phyloP scores from a whole-genome alignment of 1,284 basidiomycete genomes.

The Ganoderma sinense region DNA sequence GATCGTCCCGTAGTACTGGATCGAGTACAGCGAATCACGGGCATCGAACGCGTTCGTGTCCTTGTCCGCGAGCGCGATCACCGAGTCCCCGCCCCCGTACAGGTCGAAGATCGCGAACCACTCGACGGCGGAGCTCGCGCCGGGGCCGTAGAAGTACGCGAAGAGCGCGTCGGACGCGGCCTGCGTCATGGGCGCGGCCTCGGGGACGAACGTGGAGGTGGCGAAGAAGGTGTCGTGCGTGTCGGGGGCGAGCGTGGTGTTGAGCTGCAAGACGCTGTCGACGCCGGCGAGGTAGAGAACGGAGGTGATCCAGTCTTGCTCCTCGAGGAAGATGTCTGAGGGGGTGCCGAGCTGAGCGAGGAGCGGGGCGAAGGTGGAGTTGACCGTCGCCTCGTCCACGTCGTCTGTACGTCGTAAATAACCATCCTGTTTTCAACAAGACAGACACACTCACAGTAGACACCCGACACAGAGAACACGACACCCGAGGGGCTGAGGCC shows the following conservation, averaged over 20 bases:
- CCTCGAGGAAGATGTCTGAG: background rate
- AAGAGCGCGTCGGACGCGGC: slow-evolving; percentile 17
- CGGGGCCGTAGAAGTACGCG: slow-evolving; percentile 17
- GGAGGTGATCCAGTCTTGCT: slow-evolving; percentile 19
- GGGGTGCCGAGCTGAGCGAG: slow-evolving; percentile 16
- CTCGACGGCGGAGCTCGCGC: background rate
- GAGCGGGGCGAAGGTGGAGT: slow-evolving; percentile 18
- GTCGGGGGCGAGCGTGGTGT: slow-evolving; percentile 13
- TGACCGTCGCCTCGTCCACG: slow-evolving; percentile 16
- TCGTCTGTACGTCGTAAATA: background rate
- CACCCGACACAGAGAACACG: slow-evolving; percentile 15
- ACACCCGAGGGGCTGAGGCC: slow-evolving; percentile 1
- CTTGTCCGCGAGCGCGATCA: background rate
- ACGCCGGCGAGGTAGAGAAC: slow-evolving; percentile 19
- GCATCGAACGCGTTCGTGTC: slow-evolving; percentile 17
- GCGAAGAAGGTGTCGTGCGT: slow-evolving; percentile 18
- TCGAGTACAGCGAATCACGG: slow-evolving; percentile 20
- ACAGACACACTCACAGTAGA: slow-evolving; percentile 11
- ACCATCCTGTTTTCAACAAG: background rate
- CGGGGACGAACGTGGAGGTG: slow-evolving; percentile 19
- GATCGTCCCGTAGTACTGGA: slow-evolving; percentile 24
- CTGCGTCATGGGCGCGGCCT: slow-evolving; percentile 3
- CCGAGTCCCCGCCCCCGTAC: slow-evolving; percentile 15
- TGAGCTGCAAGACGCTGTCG: background rate
- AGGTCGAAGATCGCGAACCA: slow-evolving; percentile 19